Conservation (phyloP, 192 early-diverging fungal species). For the Funneliformis geosporum region DNA sequence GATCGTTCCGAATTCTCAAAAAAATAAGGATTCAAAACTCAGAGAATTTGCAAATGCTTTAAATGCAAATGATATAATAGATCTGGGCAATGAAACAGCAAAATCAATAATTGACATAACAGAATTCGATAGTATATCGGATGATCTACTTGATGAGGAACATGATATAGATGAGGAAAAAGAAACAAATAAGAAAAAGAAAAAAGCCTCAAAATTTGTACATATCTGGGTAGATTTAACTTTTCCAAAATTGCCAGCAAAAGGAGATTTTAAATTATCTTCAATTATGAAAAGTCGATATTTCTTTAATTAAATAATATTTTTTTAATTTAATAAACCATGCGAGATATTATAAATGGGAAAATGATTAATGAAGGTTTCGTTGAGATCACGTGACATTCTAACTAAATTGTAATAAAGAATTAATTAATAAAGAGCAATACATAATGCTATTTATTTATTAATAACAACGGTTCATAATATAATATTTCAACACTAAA, state of each 20-base stretch:
- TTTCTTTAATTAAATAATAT: constrained; percentile 86
- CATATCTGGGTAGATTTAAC: constrained; percentile 58
- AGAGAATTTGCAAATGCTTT: background rate
- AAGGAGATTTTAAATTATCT: constrained; percentile 84
- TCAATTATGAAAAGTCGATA: constrained; percentile 80
- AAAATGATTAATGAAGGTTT: too few species aligned
- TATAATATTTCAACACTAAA: too few species aligned
- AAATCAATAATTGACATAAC: background rate
- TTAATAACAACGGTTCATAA: too few species aligned
- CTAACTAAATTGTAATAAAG: too few species aligned
- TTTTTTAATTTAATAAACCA: background rate
- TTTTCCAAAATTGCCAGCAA: constrained; percentile 75
- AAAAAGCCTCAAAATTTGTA: constrained; percentile 36
- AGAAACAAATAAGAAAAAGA: constrained; percentile 38
- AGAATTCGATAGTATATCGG: constrained; percentile 30
- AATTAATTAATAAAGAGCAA: too few species aligned
- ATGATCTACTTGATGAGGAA: constrained; percentile 50
- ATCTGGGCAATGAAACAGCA: background rate
- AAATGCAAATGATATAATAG: constrained; percentile 28
- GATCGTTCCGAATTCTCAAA: constrained; percentile 34
- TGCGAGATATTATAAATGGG: too few species aligned
- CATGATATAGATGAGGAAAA: constrained; percentile 34
- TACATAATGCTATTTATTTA: too few species aligned
- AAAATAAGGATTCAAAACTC: background rate
- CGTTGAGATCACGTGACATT: too few species aligned